phyloP scores from a whole-genome alignment of 2,329 filamentous ascomycete species.

The Clonostachys chloroleuca region DNA sequence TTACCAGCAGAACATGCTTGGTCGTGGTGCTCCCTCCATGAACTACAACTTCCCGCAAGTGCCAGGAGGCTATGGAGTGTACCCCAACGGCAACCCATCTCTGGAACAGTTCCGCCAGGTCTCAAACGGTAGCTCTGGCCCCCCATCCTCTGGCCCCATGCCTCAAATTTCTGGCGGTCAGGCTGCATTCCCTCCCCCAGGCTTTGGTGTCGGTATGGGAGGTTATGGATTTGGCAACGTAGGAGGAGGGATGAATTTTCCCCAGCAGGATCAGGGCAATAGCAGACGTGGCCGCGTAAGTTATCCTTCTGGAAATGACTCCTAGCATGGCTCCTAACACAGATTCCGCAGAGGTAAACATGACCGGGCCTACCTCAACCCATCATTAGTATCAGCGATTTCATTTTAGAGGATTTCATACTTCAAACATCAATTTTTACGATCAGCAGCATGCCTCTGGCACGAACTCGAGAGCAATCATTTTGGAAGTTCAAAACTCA shows the following conservation, averaged over 20 bases:
- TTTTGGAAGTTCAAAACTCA: too few species aligned
- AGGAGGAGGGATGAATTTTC: conserved; percentile 41
- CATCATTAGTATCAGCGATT: neutral
- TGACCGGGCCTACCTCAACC: neutral
- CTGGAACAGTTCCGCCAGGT: conserved; percentile 53
- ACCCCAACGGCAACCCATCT: conserved; percentile 38
- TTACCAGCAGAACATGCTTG: conserved; percentile 56
- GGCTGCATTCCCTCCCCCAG: conserved; percentile 39
- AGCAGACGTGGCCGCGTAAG: conserved; percentile 52
- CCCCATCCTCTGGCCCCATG: conserved; percentile 32
- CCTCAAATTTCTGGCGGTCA: conserved; percentile 35
- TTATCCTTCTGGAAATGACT: conserved; percentile 2
- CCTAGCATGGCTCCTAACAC: too few species aligned
- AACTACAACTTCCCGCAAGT: conserved; percentile 53
- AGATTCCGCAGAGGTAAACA: neutral
- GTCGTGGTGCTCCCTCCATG: conserved; percentile 46
- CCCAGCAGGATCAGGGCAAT: conserved; percentile 53
- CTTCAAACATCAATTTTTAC: neutral
- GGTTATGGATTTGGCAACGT: conserved; percentile 40
- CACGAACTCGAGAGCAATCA: too few species aligned
- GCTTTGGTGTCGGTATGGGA: conserved; percentile 42
- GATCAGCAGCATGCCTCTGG: too few species aligned
- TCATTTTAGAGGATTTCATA: neutral
- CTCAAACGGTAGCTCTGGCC: conserved; percentile 46
- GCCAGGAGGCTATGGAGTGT: conserved; percentile 52